Percentiles rank a stretch among this genome's conserved stretches.
phyloP scores from a whole-genome alignment of 1,284 basidiomycete species.

The Boletus albobrunnescens region DNA sequence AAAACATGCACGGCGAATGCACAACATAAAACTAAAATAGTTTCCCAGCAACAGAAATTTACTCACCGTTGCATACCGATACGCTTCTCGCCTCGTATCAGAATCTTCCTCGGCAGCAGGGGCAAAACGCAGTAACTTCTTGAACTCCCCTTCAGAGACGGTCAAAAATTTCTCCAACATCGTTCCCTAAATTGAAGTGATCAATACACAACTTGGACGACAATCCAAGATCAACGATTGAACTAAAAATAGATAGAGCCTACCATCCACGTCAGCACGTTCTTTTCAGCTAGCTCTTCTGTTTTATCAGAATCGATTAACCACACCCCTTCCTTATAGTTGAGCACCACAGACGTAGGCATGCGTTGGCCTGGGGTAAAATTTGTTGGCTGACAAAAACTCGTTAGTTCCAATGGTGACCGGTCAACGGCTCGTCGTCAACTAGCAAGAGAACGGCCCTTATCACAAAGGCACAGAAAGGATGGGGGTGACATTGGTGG shows the following conservation, averaged over 20 bases:
- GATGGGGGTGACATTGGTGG: too few species aligned
- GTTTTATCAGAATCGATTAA: constrained; percentile 72
- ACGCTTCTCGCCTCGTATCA: constrained; percentile 58
- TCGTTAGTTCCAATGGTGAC: constrained; percentile 6
- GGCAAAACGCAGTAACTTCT: constrained; percentile 50
- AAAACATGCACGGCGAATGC: too few species aligned
- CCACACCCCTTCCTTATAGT: constrained; percentile 67
- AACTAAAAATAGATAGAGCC: constrained; percentile 22
- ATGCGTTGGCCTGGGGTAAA: constrained; percentile 83
- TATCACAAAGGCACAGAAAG: too few species aligned
- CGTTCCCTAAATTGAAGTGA: constrained; percentile 56
- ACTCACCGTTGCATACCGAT: constrained; percentile 76
- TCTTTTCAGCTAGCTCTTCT: constrained; percentile 51
- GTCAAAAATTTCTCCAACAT: constrained; percentile 91
- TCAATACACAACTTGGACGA: not conserved
- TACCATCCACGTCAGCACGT: constrained; percentile 80
- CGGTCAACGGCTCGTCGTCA: too few species aligned
- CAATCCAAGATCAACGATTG: not conserved
- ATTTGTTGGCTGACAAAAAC: constrained; percentile 43
- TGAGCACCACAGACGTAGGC: constrained; percentile 70
- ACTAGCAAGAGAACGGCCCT: too few species aligned
- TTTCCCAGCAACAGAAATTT: not conserved
- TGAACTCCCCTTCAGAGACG: constrained; percentile 61
- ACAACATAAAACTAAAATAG: too few species aligned
- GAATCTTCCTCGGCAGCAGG: constrained; percentile 37